Percentiles rank a stretch among this genome's conserved stretches.
Evolutionary conservation across 352 stramenopile species (phyloP).

Genomic region (Phytophthora sp.): DNA sequence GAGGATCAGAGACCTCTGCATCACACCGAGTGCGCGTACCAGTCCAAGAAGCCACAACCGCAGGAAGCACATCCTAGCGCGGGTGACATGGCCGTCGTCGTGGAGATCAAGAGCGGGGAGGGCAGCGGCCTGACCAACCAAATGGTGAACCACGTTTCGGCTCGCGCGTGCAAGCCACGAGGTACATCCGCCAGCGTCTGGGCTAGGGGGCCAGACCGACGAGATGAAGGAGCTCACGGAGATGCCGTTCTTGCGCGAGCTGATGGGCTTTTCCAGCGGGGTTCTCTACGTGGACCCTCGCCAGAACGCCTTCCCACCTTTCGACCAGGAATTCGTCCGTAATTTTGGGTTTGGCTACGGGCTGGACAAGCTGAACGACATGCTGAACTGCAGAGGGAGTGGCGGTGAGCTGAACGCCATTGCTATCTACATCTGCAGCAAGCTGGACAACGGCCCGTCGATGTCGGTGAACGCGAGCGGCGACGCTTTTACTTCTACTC

Average conservation of each 20-base stretch:
- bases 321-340: slow-evolving; percentile 4
- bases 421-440: slow-evolving; percentile 19
- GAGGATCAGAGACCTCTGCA: background rate
- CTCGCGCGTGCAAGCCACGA: background rate
- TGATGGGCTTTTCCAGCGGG: slow-evolving; percentile 10
- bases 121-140: slow-evolving; percentile 13
- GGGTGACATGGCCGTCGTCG: background rate
- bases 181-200: slow-evolving; percentile 11
- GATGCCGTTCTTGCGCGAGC: slow-evolving; percentile 17
- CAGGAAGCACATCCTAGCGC: background rate
- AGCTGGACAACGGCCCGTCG: slow-evolving; percentile 9
- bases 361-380: slow-evolving; percentile 4
- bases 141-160: slow-evolving; percentile 21
- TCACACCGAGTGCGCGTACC: background rate
- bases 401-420: slow-evolving; percentile 14
- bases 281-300: slow-evolving; percentile 15
- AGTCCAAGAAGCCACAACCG: background rate
- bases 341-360: slow-evolving; percentile 11
- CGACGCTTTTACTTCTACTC: too few species aligned
- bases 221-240: slow-evolving; percentile 22
- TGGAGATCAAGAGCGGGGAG: slow-evolving; percentile 13
- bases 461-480: slow-evolving; percentile 21
- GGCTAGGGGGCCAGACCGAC: slow-evolving; percentile 1
- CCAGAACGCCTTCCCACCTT: slow-evolving; percentile 6
- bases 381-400: slow-evolving; percentile 15